A percentile compares a stretch with the other conserved stretches of the same genome.
Conservation (phyloP, 192 early-diverging fungal genomes). For the Cladochytrium replicatum region DNA sequence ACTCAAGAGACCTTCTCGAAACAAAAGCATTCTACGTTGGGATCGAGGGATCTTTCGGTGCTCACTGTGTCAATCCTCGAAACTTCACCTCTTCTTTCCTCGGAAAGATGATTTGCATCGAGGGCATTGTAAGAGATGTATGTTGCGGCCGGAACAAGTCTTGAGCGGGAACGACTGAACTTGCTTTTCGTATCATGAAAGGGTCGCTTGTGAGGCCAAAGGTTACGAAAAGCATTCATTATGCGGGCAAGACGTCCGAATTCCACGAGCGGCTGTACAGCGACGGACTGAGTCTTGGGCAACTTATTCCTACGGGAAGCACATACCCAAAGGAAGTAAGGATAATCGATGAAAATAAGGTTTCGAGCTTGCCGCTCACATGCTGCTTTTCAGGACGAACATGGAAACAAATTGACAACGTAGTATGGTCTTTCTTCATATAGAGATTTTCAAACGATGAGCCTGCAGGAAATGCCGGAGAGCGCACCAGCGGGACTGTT, state of each 20-base stretch:
- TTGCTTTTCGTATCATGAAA: constrained; percentile 12
- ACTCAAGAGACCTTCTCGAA: too few relatives aligned
- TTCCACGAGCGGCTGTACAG: constrained; percentile 79
- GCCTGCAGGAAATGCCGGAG: constrained; percentile 98
- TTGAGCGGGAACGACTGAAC: neutral
- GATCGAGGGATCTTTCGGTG: constrained; percentile 87
- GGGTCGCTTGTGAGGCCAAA: constrained; percentile 94
- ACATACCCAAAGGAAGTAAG: constrained; percentile 78
- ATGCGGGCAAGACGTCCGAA: constrained; percentile 69
- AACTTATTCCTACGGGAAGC: constrained; percentile 56
- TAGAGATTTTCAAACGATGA: constrained; percentile 85
- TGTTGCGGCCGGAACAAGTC: constrained; percentile 10
- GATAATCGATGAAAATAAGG: constrained; percentile 8
- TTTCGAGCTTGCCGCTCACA: constrained; percentile 3
- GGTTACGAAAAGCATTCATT: constrained; percentile 83
- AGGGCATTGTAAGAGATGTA: constrained; percentile 96
- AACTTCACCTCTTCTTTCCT: constrained; percentile 68
- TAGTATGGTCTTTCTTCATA: constrained; percentile 88
- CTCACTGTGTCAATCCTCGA: constrained; percentile 76
- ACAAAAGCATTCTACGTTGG: constrained; percentile 60
- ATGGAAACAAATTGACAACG: constrained; percentile 82
- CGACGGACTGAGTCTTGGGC: constrained; percentile 74
- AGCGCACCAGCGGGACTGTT: constrained; percentile 88
- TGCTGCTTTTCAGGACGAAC: constrained; percentile 53
- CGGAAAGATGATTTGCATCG: constrained; percentile 82